Base-by-base conservation (phyloP, 163 green algal genomes). In the Chlorella variabilis region DNA sequence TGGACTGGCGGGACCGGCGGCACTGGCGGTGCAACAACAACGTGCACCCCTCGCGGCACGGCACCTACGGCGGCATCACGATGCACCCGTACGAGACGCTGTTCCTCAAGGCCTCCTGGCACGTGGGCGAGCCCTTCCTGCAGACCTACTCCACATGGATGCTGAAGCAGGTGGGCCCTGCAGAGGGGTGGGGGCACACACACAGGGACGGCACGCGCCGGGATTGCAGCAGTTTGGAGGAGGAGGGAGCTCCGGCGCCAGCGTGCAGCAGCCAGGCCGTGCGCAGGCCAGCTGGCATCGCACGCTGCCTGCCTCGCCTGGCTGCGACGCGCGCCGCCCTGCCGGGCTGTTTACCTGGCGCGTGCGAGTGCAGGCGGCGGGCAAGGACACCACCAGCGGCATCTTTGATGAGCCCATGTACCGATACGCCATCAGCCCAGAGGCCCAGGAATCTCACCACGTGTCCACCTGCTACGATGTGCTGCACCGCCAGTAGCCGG, bases 11-110 rank as follows among this genome's bases (percentile, higher is more conserved):
- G 1, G 81, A 91, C 58, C 70, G 77, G 18, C 39, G 62, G 20
- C 81, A 92, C 81, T 93, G 90, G 90, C 76, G 80, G 73, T 93
- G 88, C 86, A 93, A 93, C 83, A 82, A 91, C 81, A 87, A 90
- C 66, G 90, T 87, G 42, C 88, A 91, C 79, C 82, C 87, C n/a
- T 83, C 58, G 31, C 84, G 87, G 29, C 83, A 89, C 68, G 89
- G 88, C 34, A 92, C 85, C 3, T 91, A 92, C 61, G 86, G 86
- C 51, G 71, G 77, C 71, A 86, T 91, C 51, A 81, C 81, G 61
- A 90, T 91, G 86, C 86, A 92, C 62, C 89, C 89, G 13, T 91
- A 88, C 68, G 89, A 92, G 82, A 91, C 83, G 1, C 66, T 91
- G 1, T 91, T 91, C 61, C 38, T 93, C 48, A 93, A 93, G 74